Conservation (phyloP, 208 protist genomes). For the Entamoeba nuttalli region DNA sequence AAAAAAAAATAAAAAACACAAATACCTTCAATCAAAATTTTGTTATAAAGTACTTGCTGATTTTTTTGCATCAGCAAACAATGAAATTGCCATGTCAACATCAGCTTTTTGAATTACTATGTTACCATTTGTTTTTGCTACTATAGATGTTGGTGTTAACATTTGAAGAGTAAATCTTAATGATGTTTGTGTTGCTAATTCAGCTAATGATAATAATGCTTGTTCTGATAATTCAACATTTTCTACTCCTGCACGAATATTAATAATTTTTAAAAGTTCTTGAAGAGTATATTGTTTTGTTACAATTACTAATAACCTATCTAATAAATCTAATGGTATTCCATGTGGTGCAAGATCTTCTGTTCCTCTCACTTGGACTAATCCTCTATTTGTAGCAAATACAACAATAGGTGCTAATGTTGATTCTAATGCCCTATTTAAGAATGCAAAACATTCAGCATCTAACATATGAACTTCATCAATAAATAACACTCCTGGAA, state of each 20-base stretch:
- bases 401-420: conserved; percentile 96
- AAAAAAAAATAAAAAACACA: too few species aligned
- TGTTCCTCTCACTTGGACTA: conserved; percentile 72
- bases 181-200: conserved; percentile 5
- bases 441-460: conserved; percentile 99
- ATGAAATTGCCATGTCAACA: too few species aligned
- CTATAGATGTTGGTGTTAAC: conserved; percentile 6
- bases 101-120: too few species aligned
- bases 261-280: conserved; percentile 70
- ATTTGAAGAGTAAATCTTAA: conserved; percentile 28
- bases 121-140: not conserved
- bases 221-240: not conserved
- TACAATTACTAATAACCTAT: conserved; percentile 93
- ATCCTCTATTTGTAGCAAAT: conserved; percentile 97
- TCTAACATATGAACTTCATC: conserved; percentile 99
- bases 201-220: not conserved
- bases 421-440: conserved; percentile 97
- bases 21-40: too few species aligned
- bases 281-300: conserved; percentile 80
- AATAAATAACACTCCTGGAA: conserved; percentile 98
- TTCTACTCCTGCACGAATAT: conserved; percentile 24
- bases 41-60: too few species aligned
- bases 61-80: too few species aligned
- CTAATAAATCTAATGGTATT: conserved; percentile 95
- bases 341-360: conserved; percentile 90